Evolutionary conservation across 768 basidiomycete species (phyloP), one percentile per base, ranked within the genome.

Genomic region (Symmetrospora coprosmae): DNA sequence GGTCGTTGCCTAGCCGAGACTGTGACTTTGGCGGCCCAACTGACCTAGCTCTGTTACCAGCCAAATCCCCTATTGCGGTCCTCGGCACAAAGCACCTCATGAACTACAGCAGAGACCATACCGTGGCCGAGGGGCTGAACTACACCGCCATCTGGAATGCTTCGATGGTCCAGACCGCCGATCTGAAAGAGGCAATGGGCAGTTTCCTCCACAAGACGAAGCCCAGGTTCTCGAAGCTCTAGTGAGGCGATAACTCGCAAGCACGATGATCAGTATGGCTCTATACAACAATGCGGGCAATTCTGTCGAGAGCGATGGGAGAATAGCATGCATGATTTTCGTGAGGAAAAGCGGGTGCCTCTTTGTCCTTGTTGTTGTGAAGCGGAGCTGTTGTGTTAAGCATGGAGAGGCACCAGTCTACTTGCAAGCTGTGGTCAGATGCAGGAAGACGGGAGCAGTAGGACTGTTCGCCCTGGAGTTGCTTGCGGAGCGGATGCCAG

Each of bases 1-100:
- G n/a, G 62, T 62, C 21, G 2, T 19, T 23, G 4, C 39, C 25
- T 6, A 30, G 5, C 6, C 37, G 28, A 37, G 3, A n/a, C 45
- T 21, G 21, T 1, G 28, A 25, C 9, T 9, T 16, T 39, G 14
- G n/a, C n/a, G n/a, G n/a, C n/a, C n/a, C 1, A 17, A 25, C 40
- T 2, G 8, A 11, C 16, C 17, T n/a, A n/a, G n/a, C n/a, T 13
- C 31, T 25, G 14, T 37, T 55, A 25, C 35, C 30, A 34, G 63
- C 66, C 21, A 90, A 90, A 73, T 84, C 82, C 33, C 89, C 89
- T 0, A 73, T 91, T 2, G 89, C 88, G 0, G 81, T 86, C 0
- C 65, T 78, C 0, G 81, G 84, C 1, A 82, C 86, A 5, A 94
- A 92, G 74, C 81, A 80, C 60, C 72, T 91, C 0, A 75, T 92